Percentiles rank a stretch among this genome's conserved stretches.
These are phyloP conservation scores for Xylariaceae sp. DNA, from an alignment of 2,329 filamentous ascomycete species.

Conservation along the genomic window DNA sequence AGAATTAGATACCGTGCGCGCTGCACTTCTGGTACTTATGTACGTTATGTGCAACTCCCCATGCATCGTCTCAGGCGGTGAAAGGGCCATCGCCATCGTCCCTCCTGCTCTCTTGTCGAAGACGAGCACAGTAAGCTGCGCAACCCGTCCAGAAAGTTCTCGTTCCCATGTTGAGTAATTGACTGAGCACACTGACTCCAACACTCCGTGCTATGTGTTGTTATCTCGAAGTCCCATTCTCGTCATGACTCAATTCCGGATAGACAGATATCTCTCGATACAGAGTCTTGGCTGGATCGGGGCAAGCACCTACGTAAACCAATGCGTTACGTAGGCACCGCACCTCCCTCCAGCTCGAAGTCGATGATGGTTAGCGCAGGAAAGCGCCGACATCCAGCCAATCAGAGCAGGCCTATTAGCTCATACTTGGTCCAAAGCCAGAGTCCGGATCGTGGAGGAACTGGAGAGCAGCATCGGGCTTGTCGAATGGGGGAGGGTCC, in stretches of 20 bases:
- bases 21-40: background rate
- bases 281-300: no score
- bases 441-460: background rate
- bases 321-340: no score
- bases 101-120: background rate
- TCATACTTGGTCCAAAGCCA: background rate
- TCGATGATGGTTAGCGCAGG: no score
- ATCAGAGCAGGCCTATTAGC: background rate
- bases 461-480: background rate
- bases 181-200: background rate
- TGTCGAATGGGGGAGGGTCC: background rate
- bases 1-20: background rate
- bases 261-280: background rate
- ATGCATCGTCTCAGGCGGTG: background rate
- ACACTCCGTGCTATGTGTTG: background rate
- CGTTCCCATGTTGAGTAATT: background rate
- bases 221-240: background rate
- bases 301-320: background rate
- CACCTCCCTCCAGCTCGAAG: no score
- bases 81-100: background rate
- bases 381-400: background rate
- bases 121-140: background rate
- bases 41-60: background rate
- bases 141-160: background rate
- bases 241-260: background rate